phyloP scores from a whole-genome alignment of 495 filamentous ascomycete genomes.

The Clohesyomyces aquaticus region DNA sequence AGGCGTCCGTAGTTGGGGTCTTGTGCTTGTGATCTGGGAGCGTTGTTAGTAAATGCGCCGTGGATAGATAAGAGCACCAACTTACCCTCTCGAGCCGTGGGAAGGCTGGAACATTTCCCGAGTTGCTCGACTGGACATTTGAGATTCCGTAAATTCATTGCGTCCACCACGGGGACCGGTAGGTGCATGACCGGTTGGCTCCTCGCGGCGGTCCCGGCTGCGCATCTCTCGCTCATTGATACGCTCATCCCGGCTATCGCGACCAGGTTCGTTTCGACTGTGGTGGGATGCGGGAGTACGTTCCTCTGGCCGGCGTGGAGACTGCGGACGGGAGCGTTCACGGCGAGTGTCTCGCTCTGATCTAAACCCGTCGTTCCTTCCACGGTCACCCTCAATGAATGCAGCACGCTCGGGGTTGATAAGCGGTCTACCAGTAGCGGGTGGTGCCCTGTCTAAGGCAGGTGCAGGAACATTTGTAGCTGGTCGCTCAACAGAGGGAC shows the following conservation, averaged over 20 bases:
- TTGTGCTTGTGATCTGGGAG: conserved; percentile 24
- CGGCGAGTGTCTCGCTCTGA: conserved; percentile 52
- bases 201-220: conserved; percentile 42
- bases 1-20: conserved; percentile 52
- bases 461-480: conserved; percentile 12
- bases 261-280: conserved; percentile 46
- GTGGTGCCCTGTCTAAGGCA: conserved; percentile 19
- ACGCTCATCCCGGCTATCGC: conserved; percentile 53
- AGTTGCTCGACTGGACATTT: conserved; percentile 12
- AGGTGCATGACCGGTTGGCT: conserved; percentile 31
- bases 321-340: conserved; percentile 54
- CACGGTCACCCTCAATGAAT: conserved; percentile 48
- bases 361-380: conserved; percentile 31
- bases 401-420: conserved; percentile 64
- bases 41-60: not conserved
- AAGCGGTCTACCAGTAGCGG: conserved; percentile 38
- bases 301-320: conserved; percentile 53
- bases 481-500: conserved; percentile 2
- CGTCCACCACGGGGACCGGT: conserved; percentile 44
- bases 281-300: conserved; percentile 48
- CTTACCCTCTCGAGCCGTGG: conserved; percentile 23
- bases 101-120: conserved; percentile 40
- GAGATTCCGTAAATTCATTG: conserved; percentile 28
- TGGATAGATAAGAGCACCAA: not conserved
- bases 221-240: conserved; percentile 12